Evolutionary conservation across 2,329 filamentous ascomycete genomes (phyloP).

Genomic region (Zymoseptoria pseudotritici): DNA sequence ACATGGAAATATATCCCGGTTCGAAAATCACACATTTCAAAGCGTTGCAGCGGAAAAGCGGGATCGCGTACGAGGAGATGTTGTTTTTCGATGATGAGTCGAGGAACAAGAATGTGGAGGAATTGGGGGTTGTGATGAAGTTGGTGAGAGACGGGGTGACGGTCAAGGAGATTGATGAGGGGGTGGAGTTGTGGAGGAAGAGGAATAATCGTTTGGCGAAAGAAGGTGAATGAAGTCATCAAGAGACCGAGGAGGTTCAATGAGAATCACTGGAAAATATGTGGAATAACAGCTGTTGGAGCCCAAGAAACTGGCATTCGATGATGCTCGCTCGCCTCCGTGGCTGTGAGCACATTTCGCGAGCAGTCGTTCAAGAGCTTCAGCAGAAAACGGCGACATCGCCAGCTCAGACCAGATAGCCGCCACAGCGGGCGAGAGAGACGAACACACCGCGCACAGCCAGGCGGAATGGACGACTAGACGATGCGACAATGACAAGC

Average conservation of each 20-base stretch:
- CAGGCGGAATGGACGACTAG: background rate
- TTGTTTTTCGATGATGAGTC: constrained; percentile 93
- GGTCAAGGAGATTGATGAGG: constrained; percentile 68
- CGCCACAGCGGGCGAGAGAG: too few species aligned
- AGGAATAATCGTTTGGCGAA: constrained; percentile 47
- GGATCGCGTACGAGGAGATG: constrained; percentile 72
- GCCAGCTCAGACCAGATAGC: too few species aligned
- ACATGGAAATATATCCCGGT: constrained; percentile 59
- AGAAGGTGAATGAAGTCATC: constrained; percentile 9
- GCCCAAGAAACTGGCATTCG: too few species aligned
- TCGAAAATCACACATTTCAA: constrained; percentile 83
- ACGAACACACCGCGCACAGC: too few species aligned
- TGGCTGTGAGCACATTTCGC: too few species aligned
- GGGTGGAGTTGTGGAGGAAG: constrained; percentile 73
- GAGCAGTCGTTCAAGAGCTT: too few species aligned
- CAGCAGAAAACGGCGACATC: too few species aligned
- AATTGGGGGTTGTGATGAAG: constrained; percentile 75
- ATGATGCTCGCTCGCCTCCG: too few species aligned
- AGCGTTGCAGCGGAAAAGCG: constrained; percentile 61
- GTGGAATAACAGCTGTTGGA: too few species aligned
- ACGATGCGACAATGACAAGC: background rate
- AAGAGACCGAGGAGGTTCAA: too few species aligned
- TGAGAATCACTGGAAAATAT: too few species aligned
- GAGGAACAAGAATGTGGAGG: constrained; percentile 74
- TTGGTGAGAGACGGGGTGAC: constrained; percentile 73